A percentile compares a stretch with the other conserved stretches of the same genome.
Evolutionary conservation across 768 basidiomycete genomes (phyloP).

Genomic region (Mycena albidolilacea): DNA sequence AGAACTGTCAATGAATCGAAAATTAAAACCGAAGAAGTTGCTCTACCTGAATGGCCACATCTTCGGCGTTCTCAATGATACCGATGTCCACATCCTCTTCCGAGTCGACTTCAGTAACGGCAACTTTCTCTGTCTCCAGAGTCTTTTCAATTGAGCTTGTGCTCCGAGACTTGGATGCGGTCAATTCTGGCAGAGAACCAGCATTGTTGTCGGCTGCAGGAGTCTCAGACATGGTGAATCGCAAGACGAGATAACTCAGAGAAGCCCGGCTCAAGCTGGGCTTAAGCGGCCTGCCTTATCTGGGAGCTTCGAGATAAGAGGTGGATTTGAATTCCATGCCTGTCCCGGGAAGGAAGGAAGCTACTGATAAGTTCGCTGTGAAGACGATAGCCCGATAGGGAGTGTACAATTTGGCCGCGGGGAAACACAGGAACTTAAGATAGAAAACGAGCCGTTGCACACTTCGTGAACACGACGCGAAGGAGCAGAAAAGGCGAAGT

Average conservation of each 20-base stretch:
- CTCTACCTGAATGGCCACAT: slow-evolving; percentile 58
- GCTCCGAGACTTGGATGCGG: slow-evolving; percentile 27
- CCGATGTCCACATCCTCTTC: slow-evolving; percentile 22
- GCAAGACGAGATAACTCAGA: neutral
- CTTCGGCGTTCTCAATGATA: slow-evolving; percentile 59
- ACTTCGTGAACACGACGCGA: too few relatives aligned
- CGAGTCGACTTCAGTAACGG: slow-evolving; percentile 29
- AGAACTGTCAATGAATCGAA: neutral
- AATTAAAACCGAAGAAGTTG: neutral
- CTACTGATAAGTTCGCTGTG: neutral
- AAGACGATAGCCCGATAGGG: neutral
- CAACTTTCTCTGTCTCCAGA: slow-evolving; percentile 22
- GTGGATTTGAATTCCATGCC: slow-evolving; percentile 2
- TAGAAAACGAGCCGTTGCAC: too few relatives aligned
- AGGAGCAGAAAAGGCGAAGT: too few relatives aligned
- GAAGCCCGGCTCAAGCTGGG: neutral
- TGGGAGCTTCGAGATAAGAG: slow-evolving; percentile 17
- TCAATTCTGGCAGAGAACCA: slow-evolving; percentile 24
- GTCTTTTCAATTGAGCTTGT: slow-evolving; percentile 25
- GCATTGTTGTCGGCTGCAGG: slow-evolving; percentile 2
- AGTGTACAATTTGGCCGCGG: neutral
- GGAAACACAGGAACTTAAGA: too few relatives aligned
- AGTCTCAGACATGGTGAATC: slow-evolving; percentile 25
- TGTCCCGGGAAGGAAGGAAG: neutral
- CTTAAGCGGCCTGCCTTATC: slow-evolving; percentile 13